Evolutionary conservation across 2,329 filamentous ascomycete species (phyloP).

Genomic region (Laburnicola sp.): DNA sequence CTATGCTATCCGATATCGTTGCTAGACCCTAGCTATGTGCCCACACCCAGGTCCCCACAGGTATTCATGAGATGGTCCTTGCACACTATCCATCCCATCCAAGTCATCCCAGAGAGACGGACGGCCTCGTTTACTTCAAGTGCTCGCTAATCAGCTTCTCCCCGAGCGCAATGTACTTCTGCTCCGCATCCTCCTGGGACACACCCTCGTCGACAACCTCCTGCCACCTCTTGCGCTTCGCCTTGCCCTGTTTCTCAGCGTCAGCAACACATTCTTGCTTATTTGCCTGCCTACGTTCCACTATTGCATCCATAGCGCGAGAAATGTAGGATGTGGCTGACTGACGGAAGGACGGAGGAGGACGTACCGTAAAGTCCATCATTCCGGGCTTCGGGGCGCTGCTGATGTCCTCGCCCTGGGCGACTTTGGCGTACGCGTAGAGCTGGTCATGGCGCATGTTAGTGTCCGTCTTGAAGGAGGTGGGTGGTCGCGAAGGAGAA

Average conservation of each 20-base stretch:
- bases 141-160: constrained; percentile 71
- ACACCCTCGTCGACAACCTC: constrained; percentile 66
- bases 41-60: not conserved
- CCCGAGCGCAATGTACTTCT: constrained; percentile 73
- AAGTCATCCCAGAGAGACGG: too few relatives aligned
- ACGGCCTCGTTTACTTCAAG: constrained; percentile 54
- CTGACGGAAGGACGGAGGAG: not conserved
- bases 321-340: not conserved
- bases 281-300: too few relatives aligned
- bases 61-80: constrained; percentile 11
- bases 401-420: constrained; percentile 44
- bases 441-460: constrained; percentile 45
- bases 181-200: constrained; percentile 69
- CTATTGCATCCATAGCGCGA: not conserved
- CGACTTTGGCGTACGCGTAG: constrained; percentile 54
- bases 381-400: constrained; percentile 60
- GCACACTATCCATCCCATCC: too few relatives aligned
- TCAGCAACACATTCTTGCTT: not conserved
- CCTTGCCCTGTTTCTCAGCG: constrained; percentile 64
- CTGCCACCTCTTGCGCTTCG: constrained; percentile 79
- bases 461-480: not conserved
- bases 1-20: not conserved
- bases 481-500: not conserved
- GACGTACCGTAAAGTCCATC: constrained; percentile 69
- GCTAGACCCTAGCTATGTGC: not conserved